Evolutionary conservation across 2,329 filamentous ascomycete genomes (phyloP), one percentile per base, ranked within the genome.

Genomic region (Cadophora sp.): DNA sequence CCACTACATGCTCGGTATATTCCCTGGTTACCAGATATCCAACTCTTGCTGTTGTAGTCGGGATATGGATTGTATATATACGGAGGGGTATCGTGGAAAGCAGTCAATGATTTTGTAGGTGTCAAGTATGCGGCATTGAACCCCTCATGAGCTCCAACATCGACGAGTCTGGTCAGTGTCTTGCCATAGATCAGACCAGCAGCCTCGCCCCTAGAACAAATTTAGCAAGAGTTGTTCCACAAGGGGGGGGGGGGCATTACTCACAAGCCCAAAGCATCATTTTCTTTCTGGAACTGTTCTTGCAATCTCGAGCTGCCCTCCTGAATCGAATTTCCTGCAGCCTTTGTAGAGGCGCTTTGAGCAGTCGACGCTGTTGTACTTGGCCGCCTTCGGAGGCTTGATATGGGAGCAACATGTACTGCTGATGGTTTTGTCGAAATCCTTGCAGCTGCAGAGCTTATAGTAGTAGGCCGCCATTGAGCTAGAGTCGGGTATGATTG

Each of bases 1-100:
- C 91, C 91, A 60, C 86, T 80, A 76, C 92, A 94, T 1, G 89
- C 78, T 6, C 87, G 83, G 73, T 90, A 87, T 63, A 83, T 77
- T 18, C 89, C 90, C 58, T 84, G 82, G 70, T 85, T 85, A 36
- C 80, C 77, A 58, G 80, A 79, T 72, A 82, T 84, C 89, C 89
- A 94, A 16, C 81, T 78, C 3, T 81, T 79, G 60, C 83, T 85
- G 73, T 91, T 90, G 79, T 93, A 92, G 18, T 86, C 80, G 0
- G 91, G 91, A 70, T 93, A 94, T 0, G 91, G 91, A 66, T 89
- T 84, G 78, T 92, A 93, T 22, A 84, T 81, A 64, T 86, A 81
- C 0, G 87, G 84, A 59, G 81, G 78, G 51, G 84, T 79, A 14
- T 78, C 75, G 62, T 75, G 82, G 72, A 83, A 85, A 75, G 73